Base-by-base conservation (phyloP, 495 filamentous ascomycete genomes). In the Astrothelium subdiscretum region DNA sequence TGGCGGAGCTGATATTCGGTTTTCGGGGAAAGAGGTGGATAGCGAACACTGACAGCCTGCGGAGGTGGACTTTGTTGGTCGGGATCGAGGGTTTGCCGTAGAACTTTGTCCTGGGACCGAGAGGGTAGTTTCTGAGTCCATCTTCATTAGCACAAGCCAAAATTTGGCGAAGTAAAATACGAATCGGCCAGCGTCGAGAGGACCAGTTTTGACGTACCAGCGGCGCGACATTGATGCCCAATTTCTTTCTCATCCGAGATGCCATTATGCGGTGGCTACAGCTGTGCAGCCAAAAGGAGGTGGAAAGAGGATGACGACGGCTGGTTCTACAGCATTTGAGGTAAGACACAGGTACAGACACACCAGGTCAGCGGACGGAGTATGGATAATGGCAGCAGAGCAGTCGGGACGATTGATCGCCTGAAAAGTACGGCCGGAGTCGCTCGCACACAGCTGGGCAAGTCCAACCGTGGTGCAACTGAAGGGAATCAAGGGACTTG, bases 331-430 rank as follows among this genome's bases (percentile, higher is more conserved):
- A 20, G 48, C 48, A 54, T 26, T 54, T 54, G 48, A 8, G 48
- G 48, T 54, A 54, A 54, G 48, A 54, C 48, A 54, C 22, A 48
- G n/a, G n/a, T n/a, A n/a, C n/a, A n/a, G n/a, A n/a, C n/a, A n/a
- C n/a, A n/a, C n/a, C 18, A 48, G 42, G 20, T 10, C 11, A 48
- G 3, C 42, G 18, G 42, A 3, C 5, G 18, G 42, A 8, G 18
- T 10, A 48, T 48, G 8, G 42, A n/a, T n/a, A n/a, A 3, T 10
- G 42, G 6, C 18, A 24, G 48, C 22, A 24, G 15, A 15, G 20
- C 3, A 20, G 5, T 20, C 11, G 15, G 5, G 12, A 54, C 5
- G 20, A 4, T 29, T 5, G 22, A n/a, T 54, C 22, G 22, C 48
- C 22, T 54, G 48, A 54, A 54, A 54, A 20, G 26, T 15, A 24